Evolutionary conservation across 2,329 filamentous ascomycete species (phyloP).

Genomic region (Talaromyces sp.): DNA sequence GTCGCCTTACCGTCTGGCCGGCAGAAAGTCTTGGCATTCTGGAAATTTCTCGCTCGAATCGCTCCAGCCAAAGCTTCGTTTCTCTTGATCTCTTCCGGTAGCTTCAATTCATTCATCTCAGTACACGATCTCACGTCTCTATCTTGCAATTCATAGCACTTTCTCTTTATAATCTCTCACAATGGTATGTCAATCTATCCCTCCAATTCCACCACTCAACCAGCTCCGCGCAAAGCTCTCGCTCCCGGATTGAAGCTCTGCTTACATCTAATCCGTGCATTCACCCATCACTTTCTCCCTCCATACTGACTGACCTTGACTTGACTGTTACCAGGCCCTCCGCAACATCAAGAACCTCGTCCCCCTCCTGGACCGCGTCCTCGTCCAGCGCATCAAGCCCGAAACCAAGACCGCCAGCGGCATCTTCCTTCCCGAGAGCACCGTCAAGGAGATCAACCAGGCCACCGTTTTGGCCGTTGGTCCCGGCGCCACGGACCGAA

Average conservation of each 20-base stretch:
- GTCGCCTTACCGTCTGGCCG: conserved; percentile 8
- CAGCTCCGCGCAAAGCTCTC: conserved; percentile 17
- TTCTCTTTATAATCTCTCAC: neutral
- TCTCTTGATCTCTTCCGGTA: conserved; percentile 26
- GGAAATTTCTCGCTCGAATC: conserved; percentile 44
- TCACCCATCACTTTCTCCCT: neutral
- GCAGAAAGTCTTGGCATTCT: conserved; percentile 43
- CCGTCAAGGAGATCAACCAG: conserved; percentile 98
- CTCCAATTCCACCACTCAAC: neutral
- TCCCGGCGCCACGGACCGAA: conserved; percentile 80
- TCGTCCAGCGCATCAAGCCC: conserved; percentile 96
- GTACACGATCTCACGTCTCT: neutral
- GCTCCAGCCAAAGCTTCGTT: conserved; percentile 25
- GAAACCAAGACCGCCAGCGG: conserved; percentile 94
- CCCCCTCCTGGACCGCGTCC: conserved; percentile 94
- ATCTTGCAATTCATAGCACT: neutral
- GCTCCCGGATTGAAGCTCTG: neutral
- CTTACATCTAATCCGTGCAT: neutral
- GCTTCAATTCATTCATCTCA: neutral
- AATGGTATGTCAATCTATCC: conserved; percentile 20
- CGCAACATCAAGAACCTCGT: conserved; percentile 94
- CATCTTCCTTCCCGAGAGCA: conserved; percentile 96
- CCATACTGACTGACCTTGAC: neutral
- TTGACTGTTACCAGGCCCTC: conserved; percentile 55
- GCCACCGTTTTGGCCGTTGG: conserved; percentile 94